Evolutionary conservation across 2,329 filamentous ascomycete species (phyloP), one percentile per base, ranked within the genome.

Genomic region (Colletotrichum magnum): DNA sequence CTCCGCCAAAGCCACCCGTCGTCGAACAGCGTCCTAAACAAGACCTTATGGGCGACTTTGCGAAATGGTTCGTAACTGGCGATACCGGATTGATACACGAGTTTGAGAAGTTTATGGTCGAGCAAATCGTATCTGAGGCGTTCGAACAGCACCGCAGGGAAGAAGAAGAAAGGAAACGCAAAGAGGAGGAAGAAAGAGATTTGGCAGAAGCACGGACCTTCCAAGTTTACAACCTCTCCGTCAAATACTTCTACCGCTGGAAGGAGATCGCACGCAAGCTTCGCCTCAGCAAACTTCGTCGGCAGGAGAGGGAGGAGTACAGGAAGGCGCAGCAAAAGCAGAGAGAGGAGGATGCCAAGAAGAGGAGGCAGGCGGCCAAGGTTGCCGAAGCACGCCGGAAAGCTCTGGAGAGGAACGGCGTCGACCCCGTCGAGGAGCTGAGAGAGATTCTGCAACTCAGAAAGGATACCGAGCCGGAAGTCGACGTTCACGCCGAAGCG

Each of bases 211-310:
- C 87, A 15, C 79, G 81, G 16, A 76, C 80, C n/a, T 88, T 86
- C 72, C 82, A 85, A 45, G 74, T 72, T 4, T 84, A 87, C 73
- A 88, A 81, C 63, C 79, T 90, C 36, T 78, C 80, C 13, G 78
- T 89, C 68, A 88, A 85, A 56, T 90, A 82, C 75, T 89, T 89
- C 69, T 89, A 89, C 72, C 80, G 80, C 18, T 90, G 88, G 88
- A 85, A 83, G 57, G 76, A 84, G 15, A 82, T 78, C 47, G 86
- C 84, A 9, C 82, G 87, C 13, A 81, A 84, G 53, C 82, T 81
- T 18, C 82, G 85, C 3, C 81, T 87, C 16, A 82, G 84, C 64
- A 81, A 81, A n/a, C 82, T 88, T 24, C 85, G 88, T 7, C 82
- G 81, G 39, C 81, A 84, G 48, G 87, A 85, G 21, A 84, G 86